phyloP scores from a whole-genome alignment of 106 monocot genomes.

The Dendrobium catenatum region DNA sequence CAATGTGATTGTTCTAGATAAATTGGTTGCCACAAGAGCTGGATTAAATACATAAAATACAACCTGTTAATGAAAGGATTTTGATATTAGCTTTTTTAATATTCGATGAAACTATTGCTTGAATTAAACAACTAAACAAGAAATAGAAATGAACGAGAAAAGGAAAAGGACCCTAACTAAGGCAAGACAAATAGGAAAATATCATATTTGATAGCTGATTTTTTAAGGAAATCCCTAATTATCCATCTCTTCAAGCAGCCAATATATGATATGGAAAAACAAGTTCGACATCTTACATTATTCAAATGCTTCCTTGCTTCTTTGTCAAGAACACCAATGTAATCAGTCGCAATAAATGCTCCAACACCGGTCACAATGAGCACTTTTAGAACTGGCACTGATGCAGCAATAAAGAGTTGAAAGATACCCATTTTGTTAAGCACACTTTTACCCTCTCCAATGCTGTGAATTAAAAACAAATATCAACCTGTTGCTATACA shows the following conservation, averaged over 20 bases:
- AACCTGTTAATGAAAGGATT: constrained; percentile 28
- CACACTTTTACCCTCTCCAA: not conserved
- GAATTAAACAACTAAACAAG: not conserved
- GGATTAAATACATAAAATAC: constrained; percentile 86
- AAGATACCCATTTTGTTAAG: constrained; percentile 42
- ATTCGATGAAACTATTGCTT: not conserved
- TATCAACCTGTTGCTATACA: not conserved
- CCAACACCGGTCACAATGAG: constrained; percentile 74
- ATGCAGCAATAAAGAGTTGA: constrained; percentile 54
- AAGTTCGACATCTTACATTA: constrained; percentile 36
- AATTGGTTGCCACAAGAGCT: constrained; percentile 49
- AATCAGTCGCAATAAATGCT: constrained; percentile 41
- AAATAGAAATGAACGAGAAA: not conserved
- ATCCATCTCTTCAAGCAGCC: not conserved
- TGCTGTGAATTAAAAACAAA: not conserved
- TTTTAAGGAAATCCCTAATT: not conserved
- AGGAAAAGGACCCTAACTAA: not conserved
- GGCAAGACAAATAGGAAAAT: not conserved
- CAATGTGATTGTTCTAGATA: constrained; percentile 59
- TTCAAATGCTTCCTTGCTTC: constrained; percentile 71
- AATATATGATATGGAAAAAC: not conserved
- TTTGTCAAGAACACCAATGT: constrained; percentile 33
- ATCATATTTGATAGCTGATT: too few species aligned
- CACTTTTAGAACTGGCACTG: constrained; percentile 68
- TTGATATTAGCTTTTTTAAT: not conserved